Evolutionary conservation across 2,329 filamentous ascomycete species (phyloP).

Genomic region (Fusarium sambucinum): DNA sequence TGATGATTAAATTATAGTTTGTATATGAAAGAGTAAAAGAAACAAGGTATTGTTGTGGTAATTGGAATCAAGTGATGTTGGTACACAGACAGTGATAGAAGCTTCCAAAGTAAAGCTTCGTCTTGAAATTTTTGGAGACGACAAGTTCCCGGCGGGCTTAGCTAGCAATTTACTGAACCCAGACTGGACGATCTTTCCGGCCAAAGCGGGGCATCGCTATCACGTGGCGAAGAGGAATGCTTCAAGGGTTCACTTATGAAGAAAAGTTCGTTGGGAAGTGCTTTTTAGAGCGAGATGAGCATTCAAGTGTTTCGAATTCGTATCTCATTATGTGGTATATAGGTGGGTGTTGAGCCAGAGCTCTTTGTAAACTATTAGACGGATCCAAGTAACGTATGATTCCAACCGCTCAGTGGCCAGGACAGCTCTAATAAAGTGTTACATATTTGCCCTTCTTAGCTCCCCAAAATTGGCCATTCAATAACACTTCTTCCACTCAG

Average conservation of each 20-base stretch:
- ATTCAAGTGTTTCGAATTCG: background rate
- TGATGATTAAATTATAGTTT: conserved; percentile 48
- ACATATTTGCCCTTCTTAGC: background rate
- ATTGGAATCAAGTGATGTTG: conserved; percentile 31
- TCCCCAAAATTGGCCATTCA: background rate
- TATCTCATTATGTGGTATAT: conserved; percentile 19
- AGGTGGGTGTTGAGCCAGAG: background rate
- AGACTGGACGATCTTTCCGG: conserved; percentile 35
- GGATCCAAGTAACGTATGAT: background rate
- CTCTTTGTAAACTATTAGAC: background rate
- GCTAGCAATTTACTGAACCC: conserved; percentile 34
- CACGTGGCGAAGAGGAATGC: conserved; percentile 30
- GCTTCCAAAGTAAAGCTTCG: conserved; percentile 40
- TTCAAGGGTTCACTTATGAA: background rate
- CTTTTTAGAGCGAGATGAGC: background rate
- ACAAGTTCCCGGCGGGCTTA: conserved; percentile 22
- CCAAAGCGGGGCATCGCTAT: conserved; percentile 31
- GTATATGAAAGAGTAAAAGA: conserved; percentile 2
- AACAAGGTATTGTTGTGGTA: conserved; percentile 9
- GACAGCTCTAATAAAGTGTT: background rate
- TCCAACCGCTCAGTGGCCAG: background rate
- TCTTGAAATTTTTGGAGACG: conserved; percentile 45
- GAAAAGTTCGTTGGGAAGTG: background rate
- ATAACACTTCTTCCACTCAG: background rate
- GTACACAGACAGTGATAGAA: conserved; percentile 38